phyloP scores from a whole-genome alignment of 2,329 filamentous ascomycete genomes.

The Diaporthe destruens region DNA sequence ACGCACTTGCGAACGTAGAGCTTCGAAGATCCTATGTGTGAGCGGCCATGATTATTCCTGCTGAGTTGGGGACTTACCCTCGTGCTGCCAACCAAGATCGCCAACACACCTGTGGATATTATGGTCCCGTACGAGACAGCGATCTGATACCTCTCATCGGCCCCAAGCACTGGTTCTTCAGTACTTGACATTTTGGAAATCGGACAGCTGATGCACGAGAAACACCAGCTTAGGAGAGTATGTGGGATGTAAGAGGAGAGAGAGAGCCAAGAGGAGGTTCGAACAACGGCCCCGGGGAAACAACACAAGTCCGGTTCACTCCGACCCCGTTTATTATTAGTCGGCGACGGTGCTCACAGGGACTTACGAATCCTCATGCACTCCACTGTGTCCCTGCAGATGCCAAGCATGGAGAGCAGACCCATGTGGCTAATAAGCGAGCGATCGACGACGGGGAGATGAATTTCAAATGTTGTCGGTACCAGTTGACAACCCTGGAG shows the following conservation, averaged over 20 bases:
- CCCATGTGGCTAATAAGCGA: background rate
- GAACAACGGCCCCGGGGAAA: background rate
- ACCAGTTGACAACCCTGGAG: background rate
- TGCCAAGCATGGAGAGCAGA: background rate
- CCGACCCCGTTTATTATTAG: background rate
- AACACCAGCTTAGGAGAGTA: background rate
- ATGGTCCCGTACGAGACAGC: slow-evolving; percentile 39
- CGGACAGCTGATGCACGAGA: background rate
- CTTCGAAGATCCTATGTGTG: background rate
- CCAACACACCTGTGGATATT: slow-evolving; percentile 33
- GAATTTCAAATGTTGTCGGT: background rate
- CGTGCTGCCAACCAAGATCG: slow-evolving; percentile 36
- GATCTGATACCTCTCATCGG: slow-evolving; percentile 36
- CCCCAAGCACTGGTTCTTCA: background rate
- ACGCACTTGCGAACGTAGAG: slow-evolving; percentile 4
- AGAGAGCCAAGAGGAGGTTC: background rate
- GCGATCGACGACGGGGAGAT: slow-evolving; percentile 19
- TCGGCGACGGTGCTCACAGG: background rate
- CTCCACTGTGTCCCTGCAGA: background rate
- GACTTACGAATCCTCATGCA: background rate
- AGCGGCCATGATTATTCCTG: background rate
- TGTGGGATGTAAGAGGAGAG: background rate
- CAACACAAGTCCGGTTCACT: background rate
- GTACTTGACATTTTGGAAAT: background rate
- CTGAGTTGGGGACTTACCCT: background rate